Base-by-base conservation (phyloP, 1,284 basidiomycete genomes). In the Coniferiporia sulphurascens region DNA sequence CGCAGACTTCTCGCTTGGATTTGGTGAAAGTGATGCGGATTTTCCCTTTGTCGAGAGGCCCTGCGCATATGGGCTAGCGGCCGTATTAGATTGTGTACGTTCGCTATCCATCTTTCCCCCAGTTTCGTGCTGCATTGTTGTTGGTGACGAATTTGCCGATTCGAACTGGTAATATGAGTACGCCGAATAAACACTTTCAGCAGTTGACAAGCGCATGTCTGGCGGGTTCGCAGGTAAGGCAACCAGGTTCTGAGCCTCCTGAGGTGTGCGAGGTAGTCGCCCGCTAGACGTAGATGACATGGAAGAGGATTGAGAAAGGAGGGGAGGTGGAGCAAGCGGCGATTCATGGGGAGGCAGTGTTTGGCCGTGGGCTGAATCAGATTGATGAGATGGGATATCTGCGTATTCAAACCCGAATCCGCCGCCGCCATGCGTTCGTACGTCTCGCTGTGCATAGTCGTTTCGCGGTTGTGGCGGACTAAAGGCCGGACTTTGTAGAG, bases 81-180 rank as follows among this genome's bases (percentile, higher is more conserved):
- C 8, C 17, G 9, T 19, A 46, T 4, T 9, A n/a, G 44, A 8
- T 17, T 46, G 44, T n/a, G 44, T 17, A 21, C 67, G 12, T 70
- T 55, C 32, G 54, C 17, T n/a, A 41, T 35, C n/a, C 9, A 35
- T 4, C 44, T 46, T 46, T 12, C 19, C 44, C 5, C 17, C 51
- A 21, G 34, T 41, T 34, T 32, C 27, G 15, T 17, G 43, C 5
- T 45, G 46, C 15, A 64, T 50, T 48, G 63, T 59, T 38, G 53
- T 60, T 48, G 60, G 48, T 27, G 58, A 46, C 21, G 64, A 60
- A 27, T 65, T 61, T 43, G 59, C 60, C 34, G 66, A 55, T 27
- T 84, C 81, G 48, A 83, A 70, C 49, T 78, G 79, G 63, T 88
- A 89, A 66, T 80, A 87, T 1, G 85, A 87, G 66, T 87, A 87